Evolutionary conservation across 352 stramenopile species (phyloP).

Genomic region (Phytophthora tentaculata): DNA sequence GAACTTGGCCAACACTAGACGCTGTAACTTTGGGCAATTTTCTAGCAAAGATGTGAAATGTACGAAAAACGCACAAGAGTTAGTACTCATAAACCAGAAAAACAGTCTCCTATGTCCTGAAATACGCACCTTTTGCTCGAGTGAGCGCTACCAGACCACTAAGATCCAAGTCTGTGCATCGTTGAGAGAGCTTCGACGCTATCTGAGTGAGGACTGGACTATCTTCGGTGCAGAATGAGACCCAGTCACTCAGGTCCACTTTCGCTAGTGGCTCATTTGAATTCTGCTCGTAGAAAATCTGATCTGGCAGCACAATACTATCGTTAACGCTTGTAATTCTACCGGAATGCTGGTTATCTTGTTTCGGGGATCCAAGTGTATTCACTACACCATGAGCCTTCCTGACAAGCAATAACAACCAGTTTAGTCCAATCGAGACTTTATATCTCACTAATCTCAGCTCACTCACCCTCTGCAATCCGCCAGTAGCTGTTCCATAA

Average conservation of each 20-base stretch:
- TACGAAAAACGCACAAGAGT: slow-evolving; percentile 28
- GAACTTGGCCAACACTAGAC: slow-evolving; percentile 47
- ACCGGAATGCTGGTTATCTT: slow-evolving; percentile 55
- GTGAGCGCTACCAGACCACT: slow-evolving; percentile 40
- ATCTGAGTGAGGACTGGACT: slow-evolving; percentile 46
- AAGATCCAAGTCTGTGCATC: slow-evolving; percentile 57
- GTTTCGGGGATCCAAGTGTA: background rate
- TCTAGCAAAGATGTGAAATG: slow-evolving; percentile 45
- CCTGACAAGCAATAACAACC: slow-evolving; percentile 21
- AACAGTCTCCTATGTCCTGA: background rate
- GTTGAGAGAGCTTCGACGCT: slow-evolving; percentile 42
- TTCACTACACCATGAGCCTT: slow-evolving; percentile 9
- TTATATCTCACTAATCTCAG: background rate
- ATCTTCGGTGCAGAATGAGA: slow-evolving; percentile 38
- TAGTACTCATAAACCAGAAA: background rate
- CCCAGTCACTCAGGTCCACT: slow-evolving; percentile 66
- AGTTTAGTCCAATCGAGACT: slow-evolving; percentile 6
- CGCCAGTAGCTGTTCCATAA: slow-evolving; percentile 49
- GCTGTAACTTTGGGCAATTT: slow-evolving; percentile 45
- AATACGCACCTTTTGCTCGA: slow-evolving; percentile 38
- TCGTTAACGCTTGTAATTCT: background rate
- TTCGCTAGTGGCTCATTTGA: slow-evolving; percentile 45
- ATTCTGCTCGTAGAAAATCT: slow-evolving; percentile 65
- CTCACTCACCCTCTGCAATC: slow-evolving; percentile 59
- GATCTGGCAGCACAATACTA: slow-evolving; percentile 43